Evolutionary conservation across 78 protist genomes (phyloP).

Genomic region (Dictyostelium citrinum): DNA sequence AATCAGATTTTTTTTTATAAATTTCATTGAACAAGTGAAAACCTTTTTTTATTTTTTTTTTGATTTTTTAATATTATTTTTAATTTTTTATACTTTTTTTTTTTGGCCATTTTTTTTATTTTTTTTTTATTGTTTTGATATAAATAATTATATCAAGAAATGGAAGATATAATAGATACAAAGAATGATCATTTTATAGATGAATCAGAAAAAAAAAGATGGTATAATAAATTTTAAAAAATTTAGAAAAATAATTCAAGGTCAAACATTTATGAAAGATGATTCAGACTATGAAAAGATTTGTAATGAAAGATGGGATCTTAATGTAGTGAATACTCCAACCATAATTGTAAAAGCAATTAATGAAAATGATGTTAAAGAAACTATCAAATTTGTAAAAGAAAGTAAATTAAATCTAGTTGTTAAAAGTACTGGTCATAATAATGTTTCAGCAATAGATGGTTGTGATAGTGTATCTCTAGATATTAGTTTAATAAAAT

Average conservation of each 20-base stretch:
- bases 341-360: background rate
- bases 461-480: background rate
- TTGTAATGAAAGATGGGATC: conserved; percentile 4
- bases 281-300: background rate
- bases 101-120: too few relatives aligned
- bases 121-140: too few relatives aligned
- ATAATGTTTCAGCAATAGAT: background rate
- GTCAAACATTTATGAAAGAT: background rate
- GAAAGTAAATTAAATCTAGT: background rate
- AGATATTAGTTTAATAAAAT: background rate
- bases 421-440: background rate
- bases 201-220: background rate
- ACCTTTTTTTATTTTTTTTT: too few relatives aligned
- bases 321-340: background rate
- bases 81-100: too few relatives aligned
- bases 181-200: background rate
- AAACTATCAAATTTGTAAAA: background rate
- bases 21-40: too few relatives aligned
- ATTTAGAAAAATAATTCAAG: background rate
- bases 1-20: too few relatives aligned
- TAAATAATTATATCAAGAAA: too few relatives aligned
- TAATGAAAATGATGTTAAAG: background rate
- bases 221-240: background rate
- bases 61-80: too few relatives aligned
- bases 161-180: background rate